Evolutionary conservation across 164 flowering plant species (phyloP).

Genomic region (Litsea cubeba): DNA sequence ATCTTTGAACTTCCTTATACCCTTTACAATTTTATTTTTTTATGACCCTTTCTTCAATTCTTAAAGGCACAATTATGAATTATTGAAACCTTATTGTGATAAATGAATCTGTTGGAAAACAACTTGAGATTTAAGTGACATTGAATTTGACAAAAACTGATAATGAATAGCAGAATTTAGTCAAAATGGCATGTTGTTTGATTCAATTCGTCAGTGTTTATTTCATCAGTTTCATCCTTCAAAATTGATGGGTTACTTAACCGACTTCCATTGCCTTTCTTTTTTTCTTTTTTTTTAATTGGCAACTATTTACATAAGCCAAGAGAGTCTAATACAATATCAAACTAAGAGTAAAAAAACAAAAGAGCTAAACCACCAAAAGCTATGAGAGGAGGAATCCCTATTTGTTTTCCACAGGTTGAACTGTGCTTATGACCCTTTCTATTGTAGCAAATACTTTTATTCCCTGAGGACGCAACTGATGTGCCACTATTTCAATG

Average conservation of each 20-base stretch:
- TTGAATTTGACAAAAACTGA: background rate
- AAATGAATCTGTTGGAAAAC: background rate
- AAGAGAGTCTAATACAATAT: too few relatives aligned
- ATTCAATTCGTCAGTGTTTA: too few relatives aligned
- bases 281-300: too few relatives aligned
- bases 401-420: constrained; percentile 95
- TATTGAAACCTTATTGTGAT: background rate
- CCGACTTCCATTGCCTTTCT: too few relatives aligned
- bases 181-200: too few relatives aligned
- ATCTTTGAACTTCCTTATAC: background rate
- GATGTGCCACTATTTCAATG: constrained; percentile 3
- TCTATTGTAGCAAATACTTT: background rate
- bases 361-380: constrained; percentile 39
- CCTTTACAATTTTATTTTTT: background rate
- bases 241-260: too few relatives aligned
- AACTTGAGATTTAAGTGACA: background rate
- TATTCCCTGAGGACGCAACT: background rate
- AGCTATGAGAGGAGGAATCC: constrained; percentile 84
- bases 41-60: background rate
- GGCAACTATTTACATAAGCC: too few relatives aligned
- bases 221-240: too few relatives aligned
- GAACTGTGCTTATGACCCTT: background rate
- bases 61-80: background rate
- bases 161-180: too few relatives aligned
- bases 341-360: too few relatives aligned